These are phyloP conservation scores for Tephrocybe sp. DNA, from an alignment of 768 basidiomycete genomes.

Conservation along the genomic window DNA sequence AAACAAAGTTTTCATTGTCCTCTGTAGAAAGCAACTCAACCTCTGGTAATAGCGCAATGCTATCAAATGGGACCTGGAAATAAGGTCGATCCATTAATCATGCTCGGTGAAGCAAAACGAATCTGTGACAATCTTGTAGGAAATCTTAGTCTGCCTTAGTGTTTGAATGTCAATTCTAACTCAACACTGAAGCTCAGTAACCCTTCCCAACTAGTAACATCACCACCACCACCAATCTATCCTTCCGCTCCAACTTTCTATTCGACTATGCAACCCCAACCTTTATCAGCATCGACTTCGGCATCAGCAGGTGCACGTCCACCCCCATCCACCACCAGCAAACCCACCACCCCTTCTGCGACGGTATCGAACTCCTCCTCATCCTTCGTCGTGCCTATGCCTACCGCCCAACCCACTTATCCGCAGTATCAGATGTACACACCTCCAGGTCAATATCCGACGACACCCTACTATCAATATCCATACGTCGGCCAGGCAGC, in stretches of 20 bases:
- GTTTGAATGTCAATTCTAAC: slow-evolving; percentile 1
- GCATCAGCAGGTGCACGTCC: slow-evolving; percentile 16
- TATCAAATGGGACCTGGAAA: slow-evolving; percentile 69
- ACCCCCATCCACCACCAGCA: slow-evolving; percentile 25
- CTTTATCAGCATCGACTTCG: slow-evolving; percentile 25
- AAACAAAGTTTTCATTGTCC: no score
- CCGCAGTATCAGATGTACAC: slow-evolving; percentile 44
- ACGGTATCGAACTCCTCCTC: slow-evolving; percentile 71
- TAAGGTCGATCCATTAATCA: slow-evolving; percentile 70
- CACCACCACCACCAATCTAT: slow-evolving; percentile 62
- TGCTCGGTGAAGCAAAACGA: slow-evolving; percentile 75
- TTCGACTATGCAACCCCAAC: slow-evolving; percentile 26
- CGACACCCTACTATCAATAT: slow-evolving; percentile 63
- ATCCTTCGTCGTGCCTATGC: slow-evolving; percentile 70
- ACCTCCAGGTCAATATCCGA: slow-evolving; percentile 48
- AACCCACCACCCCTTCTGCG: slow-evolving; percentile 35
- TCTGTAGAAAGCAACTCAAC: slow-evolving; percentile 59
- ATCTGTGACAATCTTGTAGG: slow-evolving; percentile 74
- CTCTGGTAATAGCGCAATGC: slow-evolving; percentile 75
- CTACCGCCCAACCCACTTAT: slow-evolving; percentile 42
- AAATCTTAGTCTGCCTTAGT: slow-evolving; percentile 5
- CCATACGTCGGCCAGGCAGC: slow-evolving; percentile 23
- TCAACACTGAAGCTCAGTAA: slow-evolving; percentile 56
- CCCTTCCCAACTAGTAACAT: slow-evolving; percentile 64
- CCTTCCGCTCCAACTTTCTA: slow-evolving; percentile 45